Evolutionary conservation across 345 rosid genomes (phyloP).

Genomic region (Zanthoxylum bungeanum): DNA sequence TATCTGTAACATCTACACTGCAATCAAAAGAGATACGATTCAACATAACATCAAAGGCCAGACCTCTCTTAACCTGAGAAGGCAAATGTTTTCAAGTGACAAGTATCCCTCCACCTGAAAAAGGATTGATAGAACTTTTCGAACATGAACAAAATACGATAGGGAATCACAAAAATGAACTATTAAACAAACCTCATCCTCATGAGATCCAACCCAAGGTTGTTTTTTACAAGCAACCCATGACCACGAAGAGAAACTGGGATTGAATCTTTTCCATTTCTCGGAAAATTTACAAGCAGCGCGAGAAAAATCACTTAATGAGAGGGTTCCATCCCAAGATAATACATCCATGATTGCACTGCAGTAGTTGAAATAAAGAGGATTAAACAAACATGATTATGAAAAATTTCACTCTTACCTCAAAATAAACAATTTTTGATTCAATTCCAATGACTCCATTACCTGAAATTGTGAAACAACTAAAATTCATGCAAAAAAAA

Average conservation of each 20-base stretch:
- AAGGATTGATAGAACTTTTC: neutral
- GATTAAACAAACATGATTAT: neutral
- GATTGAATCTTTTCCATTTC: slow-evolving; percentile 47
- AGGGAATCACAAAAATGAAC: neutral
- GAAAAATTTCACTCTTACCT: neutral
- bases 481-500: neutral
- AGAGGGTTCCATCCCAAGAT: slow-evolving; percentile 58
- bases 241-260: slow-evolving; percentile 49
- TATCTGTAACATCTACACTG: too few species aligned
- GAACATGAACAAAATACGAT: neutral
- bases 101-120: slow-evolving; percentile 57
- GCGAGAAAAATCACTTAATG: slow-evolving; percentile 38
- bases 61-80: slow-evolving; percentile 43
- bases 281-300: slow-evolving; percentile 48
- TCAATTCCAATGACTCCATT: neutral
- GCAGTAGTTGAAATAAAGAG: neutral
- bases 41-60: slow-evolving; percentile 1
- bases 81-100: slow-evolving; percentile 51
- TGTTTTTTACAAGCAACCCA: slow-evolving; percentile 48
- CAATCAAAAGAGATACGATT: neutral
- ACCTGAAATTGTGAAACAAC: neutral
- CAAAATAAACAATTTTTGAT: neutral
- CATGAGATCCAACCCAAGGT: slow-evolving; percentile 29
- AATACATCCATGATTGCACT: slow-evolving; percentile 22
- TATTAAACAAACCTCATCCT: slow-evolving; percentile 35